Evolutionary conservation across 352 stramenopile genomes (phyloP), one percentile per base, ranked within the genome.

Genomic region (Phytophthora ramorum): DNA sequence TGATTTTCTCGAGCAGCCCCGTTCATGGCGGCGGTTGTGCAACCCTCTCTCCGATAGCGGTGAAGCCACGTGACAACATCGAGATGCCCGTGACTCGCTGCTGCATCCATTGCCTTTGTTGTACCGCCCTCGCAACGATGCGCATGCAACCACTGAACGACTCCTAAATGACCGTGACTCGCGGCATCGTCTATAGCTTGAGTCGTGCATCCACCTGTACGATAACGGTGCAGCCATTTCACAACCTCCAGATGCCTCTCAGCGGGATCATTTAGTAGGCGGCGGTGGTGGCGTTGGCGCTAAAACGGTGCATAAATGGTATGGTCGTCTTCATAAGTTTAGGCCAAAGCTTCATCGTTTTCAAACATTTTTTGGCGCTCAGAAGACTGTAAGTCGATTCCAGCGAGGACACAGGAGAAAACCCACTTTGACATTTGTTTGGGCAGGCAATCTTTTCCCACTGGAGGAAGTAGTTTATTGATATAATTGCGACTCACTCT

Each of bases 21-120:
- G 38, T 79, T 65, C 58, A 80, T 78, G 4, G 75, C 71, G 24
- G 56, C 41, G 3, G 28, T 47, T 5, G 65, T 76, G 24, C 67
- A 78, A 43, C 75, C 75, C 60, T 83, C 75, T 26, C 10, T 22
- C 14, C 71, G 67, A 22, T 68, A 19, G 28, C 13, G 20, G 28
- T 83, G 68, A 5, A 83, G 46, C 62, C 62, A 83, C 44, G 57
- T 49, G 4, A 78, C 71, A 4, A 83, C 70, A 12, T 75, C 35
- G n/a, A 78, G 40, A 20, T 78, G 72, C 0, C 71, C 68, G 28
- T 68, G 49, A 22, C 30, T 50, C 7, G 75, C 68, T 13, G 68
- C 75, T 35, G 55, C 45, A 54, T 83, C 67, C 71, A 83, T 83
- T 12, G 63, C 71, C 53, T 49, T 37, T 0, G 14, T 46, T 34